Evolutionary conservation across 1,139 yeast genomes (phyloP).

Genomic region (Suhomyces terraborum): DNA sequence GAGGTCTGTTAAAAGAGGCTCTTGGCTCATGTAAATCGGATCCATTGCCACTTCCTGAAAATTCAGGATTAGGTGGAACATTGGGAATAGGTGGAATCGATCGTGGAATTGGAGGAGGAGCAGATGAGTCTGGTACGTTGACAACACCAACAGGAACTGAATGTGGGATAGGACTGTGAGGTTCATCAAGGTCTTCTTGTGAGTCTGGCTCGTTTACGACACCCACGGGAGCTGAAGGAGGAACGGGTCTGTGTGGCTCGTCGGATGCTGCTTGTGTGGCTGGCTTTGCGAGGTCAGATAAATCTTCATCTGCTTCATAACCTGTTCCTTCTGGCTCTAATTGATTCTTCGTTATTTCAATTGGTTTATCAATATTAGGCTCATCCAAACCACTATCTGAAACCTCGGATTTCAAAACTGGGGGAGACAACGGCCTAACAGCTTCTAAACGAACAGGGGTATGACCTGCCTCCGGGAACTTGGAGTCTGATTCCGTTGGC

Average conservation of each 20-base stretch:
- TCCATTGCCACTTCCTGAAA: neutral
- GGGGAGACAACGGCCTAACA: conserved; percentile 17
- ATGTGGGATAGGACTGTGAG: neutral
- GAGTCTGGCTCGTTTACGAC: neutral
- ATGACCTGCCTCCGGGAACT: conserved; percentile 20
- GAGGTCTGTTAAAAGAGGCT: conserved; percentile 11
- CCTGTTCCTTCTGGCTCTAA: conserved; percentile 41
- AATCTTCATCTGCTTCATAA: conserved; percentile 49
- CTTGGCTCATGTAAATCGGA: neutral
- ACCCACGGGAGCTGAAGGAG: neutral
- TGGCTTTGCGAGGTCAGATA: conserved; percentile 34
- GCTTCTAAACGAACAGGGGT: conserved; percentile 18
- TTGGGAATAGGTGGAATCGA: too few species aligned
- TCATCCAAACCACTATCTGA: conserved; percentile 26
- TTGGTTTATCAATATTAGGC: conserved; percentile 16
- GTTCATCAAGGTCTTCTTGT: neutral
- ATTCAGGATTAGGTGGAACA: conserved; percentile 9
- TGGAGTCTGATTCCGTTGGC: conserved; percentile 25
- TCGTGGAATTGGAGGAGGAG: conserved; percentile 1
- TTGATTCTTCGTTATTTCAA: conserved; percentile 14
- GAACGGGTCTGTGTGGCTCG: neutral
- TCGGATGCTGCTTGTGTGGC: neutral
- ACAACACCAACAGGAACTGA: neutral
- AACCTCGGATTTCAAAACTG: conserved; percentile 13
- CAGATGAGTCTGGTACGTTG: neutral